Percentiles rank a stretch among this genome's conserved stretches.
Evolutionary conservation across 257 asterid species (phyloP).

Genomic region (Craterostigma plantagineum): DNA sequence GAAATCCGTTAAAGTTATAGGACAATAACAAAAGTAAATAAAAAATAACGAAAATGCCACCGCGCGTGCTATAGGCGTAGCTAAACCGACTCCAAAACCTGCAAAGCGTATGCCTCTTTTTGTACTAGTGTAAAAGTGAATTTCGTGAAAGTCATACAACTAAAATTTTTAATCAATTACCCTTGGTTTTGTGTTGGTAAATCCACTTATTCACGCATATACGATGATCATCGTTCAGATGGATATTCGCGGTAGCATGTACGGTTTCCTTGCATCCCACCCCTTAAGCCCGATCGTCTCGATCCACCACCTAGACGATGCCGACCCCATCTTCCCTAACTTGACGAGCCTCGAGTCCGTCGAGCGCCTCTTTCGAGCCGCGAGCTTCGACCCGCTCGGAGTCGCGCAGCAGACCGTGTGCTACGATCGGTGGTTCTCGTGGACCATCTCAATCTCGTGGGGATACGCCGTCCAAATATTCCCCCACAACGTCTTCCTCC

Average conservation of each 20-base stretch:
- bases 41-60: too few relatives aligned
- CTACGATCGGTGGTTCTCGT: conserved; percentile 53
- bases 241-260: conserved; percentile 57
- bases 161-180: too few relatives aligned
- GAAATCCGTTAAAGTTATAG: too few relatives aligned
- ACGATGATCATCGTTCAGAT: conserved; percentile 33
- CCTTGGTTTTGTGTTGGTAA: too few relatives aligned
- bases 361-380: conserved; percentile 33
- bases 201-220: too few relatives aligned
- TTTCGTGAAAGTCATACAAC: too few relatives aligned
- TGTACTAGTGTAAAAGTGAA: too few relatives aligned
- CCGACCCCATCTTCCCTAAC: conserved; percentile 49
- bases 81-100: too few relatives aligned
- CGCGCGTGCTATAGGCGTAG: too few relatives aligned
- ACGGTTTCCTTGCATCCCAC: conserved; percentile 60
- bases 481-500: conserved; percentile 23
- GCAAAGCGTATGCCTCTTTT: too few relatives aligned
- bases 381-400: conserved; percentile 38
- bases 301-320: conserved; percentile 41
- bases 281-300: conserved; percentile 46
- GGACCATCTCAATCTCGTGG: conserved; percentile 80
- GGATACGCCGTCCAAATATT: conserved; percentile 64
- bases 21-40: too few relatives aligned
- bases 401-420: conserved; percentile 65
- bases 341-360: conserved; percentile 29